Conservation (phyloP, 78 protist genomes). For the Acrasis kona region DNA sequence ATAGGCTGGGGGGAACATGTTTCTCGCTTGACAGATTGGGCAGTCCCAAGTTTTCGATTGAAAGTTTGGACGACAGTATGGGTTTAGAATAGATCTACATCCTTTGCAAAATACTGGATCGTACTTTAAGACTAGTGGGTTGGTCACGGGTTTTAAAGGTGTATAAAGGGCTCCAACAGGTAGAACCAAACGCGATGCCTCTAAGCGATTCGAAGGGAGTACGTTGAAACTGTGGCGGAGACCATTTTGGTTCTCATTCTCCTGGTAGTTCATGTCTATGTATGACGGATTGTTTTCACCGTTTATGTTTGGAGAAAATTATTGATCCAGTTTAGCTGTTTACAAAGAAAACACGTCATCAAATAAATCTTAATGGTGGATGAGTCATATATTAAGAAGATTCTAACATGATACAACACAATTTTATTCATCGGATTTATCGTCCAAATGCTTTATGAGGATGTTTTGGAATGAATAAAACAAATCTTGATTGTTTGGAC, state of each 20-base stretch:
- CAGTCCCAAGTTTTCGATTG: slow-evolving; percentile 42
- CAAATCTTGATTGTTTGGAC: no score
- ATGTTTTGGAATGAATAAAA: no score
- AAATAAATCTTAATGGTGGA: no score
- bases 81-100: slow-evolving; percentile 80
- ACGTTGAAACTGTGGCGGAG: slow-evolving; percentile 83
- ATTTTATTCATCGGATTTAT: no score
- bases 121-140: slow-evolving; percentile 51
- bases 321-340: no score
- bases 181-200: slow-evolving; percentile 59
- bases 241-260: slow-evolving; percentile 63
- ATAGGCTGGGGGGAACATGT: slow-evolving; percentile 85
- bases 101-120: slow-evolving; percentile 79
- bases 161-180: slow-evolving; percentile 88
- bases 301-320: no score
- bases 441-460: no score
- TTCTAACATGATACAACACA: no score
- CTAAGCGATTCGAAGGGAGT: slow-evolving; percentile 52
- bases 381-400: no score
- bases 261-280: neutral
- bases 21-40: slow-evolving; percentile 82
- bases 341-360: no score
- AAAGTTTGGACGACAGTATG: slow-evolving; percentile 53
- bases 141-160: slow-evolving; percentile 69
- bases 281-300: neutral